Evolutionary conservation across 495 filamentous ascomycete genomes (phyloP).

Genomic region (Astrothelium subdiscretum): DNA sequence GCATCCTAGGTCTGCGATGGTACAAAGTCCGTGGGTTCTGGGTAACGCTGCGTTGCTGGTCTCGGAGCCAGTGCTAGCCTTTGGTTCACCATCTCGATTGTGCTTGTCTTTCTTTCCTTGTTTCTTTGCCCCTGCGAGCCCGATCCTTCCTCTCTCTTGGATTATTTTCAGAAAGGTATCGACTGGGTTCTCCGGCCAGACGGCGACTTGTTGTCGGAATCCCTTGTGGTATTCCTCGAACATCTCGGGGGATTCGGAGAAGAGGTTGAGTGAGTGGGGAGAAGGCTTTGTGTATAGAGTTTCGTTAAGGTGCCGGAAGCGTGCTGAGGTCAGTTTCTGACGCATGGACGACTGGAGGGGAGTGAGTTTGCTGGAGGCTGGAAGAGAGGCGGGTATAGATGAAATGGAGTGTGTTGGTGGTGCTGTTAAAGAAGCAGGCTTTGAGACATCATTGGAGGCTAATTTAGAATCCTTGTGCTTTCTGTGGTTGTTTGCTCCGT

Average conservation of each 20-base stretch:
- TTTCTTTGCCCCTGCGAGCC: constrained; percentile 14
- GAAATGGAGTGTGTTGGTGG: constrained; percentile 19
- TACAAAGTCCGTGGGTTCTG: constrained; percentile 44
- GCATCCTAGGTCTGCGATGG: constrained; percentile 79
- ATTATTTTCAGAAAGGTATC: constrained; percentile 65
- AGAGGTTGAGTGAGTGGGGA: constrained; percentile 60
- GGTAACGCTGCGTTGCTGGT: constrained; percentile 7
- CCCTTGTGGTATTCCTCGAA: constrained; percentile 91
- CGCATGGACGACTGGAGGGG: constrained; percentile 89
- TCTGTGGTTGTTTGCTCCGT: constrained; percentile 10
- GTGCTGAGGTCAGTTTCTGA: constrained; percentile 80
- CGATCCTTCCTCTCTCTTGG: constrained; percentile 40
- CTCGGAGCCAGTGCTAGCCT: background rate
- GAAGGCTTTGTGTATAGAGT: constrained; percentile 90
- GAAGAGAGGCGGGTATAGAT: constrained; percentile 25
- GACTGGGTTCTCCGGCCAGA: constrained; percentile 93
- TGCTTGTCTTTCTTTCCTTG: constrained; percentile 23
- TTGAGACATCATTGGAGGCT: constrained; percentile 8
- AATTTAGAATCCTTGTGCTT: constrained; percentile 18
- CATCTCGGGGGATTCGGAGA: constrained; percentile 70
- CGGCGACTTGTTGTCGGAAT: constrained; percentile 84
- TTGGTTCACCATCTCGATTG: constrained; percentile 8
- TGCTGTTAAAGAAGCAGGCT: background rate
- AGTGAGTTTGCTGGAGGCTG: constrained; percentile 51
- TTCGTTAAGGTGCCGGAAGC: constrained; percentile 95